Conservation (phyloP, 805 yeast species). For the Wickerhamiella parazyma region DNA sequence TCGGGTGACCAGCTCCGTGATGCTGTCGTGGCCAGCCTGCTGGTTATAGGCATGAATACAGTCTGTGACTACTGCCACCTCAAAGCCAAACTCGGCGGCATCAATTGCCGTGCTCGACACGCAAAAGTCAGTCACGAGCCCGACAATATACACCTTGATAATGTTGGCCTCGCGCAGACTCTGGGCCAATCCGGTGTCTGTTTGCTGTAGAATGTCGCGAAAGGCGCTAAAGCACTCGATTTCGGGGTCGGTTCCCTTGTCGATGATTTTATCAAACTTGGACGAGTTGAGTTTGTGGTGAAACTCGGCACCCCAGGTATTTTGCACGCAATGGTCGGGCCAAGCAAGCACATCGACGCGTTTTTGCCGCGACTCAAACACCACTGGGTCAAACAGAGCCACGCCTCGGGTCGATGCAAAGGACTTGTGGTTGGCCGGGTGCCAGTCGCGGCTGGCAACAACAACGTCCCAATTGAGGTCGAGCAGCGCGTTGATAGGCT, state of each 20-base stretch:
- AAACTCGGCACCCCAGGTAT: constrained; percentile 50
- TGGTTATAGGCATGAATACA: constrained; percentile 33
- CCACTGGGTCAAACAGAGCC: constrained; percentile 37
- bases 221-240: constrained; percentile 85
- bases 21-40: constrained; percentile 29
- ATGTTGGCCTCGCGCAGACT: constrained; percentile 36
- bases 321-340: constrained; percentile 88
- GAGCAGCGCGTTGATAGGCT: constrained; percentile 37
- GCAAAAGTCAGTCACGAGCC: constrained; percentile 79
- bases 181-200: constrained; percentile 49
- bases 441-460: constrained; percentile 80
- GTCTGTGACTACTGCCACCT: constrained; percentile 46
- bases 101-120: constrained; percentile 69
- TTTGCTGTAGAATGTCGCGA: constrained; percentile 60
- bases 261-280: constrained; percentile 34
- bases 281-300: constrained; percentile 36
- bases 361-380: background rate
- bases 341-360: constrained; percentile 30
- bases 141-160: constrained; percentile 56
- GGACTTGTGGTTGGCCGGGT: constrained; percentile 63
- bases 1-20: background rate
- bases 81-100: constrained; percentile 45
- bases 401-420: constrained; percentile 58
- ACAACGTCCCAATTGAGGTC: constrained; percentile 44
- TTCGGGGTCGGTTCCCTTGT: constrained; percentile 59